phyloP scores from a whole-genome alignment of 768 basidiomycete species.

The Cystofilobasidium macerans region DNA sequence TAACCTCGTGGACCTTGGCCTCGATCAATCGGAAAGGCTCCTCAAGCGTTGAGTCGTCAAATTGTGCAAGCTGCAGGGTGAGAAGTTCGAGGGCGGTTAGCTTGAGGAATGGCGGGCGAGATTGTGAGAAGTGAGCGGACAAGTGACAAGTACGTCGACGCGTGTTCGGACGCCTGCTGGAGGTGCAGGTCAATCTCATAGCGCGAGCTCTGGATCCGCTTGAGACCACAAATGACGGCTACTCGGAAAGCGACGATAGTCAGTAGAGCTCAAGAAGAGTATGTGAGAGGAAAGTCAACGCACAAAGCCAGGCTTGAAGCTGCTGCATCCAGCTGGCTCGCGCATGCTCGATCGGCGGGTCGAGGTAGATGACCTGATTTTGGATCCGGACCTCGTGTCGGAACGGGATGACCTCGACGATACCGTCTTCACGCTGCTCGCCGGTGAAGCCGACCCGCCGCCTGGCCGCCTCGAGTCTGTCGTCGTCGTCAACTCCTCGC shows the following conservation, averaged over 20 bases:
- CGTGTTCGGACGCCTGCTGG: constrained; percentile 51
- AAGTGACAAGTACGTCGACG: constrained; percentile 71
- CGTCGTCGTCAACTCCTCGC: constrained; percentile 51
- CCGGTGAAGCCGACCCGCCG: constrained; percentile 45
- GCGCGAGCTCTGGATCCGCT: constrained; percentile 81
- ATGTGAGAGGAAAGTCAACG: constrained; percentile 20
- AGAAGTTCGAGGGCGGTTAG: background rate
- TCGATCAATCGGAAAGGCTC: constrained; percentile 79
- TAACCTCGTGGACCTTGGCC: constrained; percentile 71
- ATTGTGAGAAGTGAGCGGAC: constrained; percentile 42
- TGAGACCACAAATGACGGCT: constrained; percentile 79
- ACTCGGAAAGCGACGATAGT: background rate
- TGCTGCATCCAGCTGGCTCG: constrained; percentile 79
- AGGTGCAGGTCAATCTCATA: constrained; percentile 95
- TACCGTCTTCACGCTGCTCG: constrained; percentile 39
- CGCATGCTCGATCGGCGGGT: constrained; percentile 92
- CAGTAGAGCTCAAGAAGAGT: background rate
- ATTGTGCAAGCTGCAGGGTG: constrained; percentile 52
- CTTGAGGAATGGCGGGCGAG: background rate
- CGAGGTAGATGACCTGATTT: constrained; percentile 96
- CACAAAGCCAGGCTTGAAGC: constrained; percentile 80
- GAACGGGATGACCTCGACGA: constrained; percentile 67
- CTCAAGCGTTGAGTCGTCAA: constrained; percentile 62
- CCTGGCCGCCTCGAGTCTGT: background rate
- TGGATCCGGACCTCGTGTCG: constrained; percentile 95